phyloP scores from a whole-genome alignment of 2,329 filamentous ascomycete species.

The Cytospora schulzeri region DNA sequence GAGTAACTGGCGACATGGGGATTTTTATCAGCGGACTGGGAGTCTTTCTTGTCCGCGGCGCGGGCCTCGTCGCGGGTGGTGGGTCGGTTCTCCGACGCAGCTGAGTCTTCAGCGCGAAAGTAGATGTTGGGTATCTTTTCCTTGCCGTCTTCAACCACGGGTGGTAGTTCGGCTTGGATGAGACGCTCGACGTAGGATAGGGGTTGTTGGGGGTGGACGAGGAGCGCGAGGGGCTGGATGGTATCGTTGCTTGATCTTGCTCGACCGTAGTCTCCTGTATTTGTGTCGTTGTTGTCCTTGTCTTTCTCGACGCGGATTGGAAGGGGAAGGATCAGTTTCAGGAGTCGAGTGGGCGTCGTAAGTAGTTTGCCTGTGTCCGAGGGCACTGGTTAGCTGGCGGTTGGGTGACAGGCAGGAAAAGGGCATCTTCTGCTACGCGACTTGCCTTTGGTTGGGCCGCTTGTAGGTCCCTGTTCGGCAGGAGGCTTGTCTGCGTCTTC shows the following conservation, averaged over 20 bases:
- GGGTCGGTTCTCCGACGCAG: constrained; percentile 55
- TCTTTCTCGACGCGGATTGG: constrained; percentile 48
- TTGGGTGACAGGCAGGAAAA: background rate
- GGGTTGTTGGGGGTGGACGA: constrained; percentile 88
- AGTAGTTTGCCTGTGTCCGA: constrained; percentile 66
- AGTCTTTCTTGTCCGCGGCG: constrained; percentile 33
- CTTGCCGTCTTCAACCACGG: constrained; percentile 63
- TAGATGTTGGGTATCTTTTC: constrained; percentile 73
- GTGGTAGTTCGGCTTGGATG: constrained; percentile 83
- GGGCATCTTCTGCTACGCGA: background rate
- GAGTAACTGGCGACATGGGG: constrained; percentile 68
- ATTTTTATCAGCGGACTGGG: constrained; percentile 26
- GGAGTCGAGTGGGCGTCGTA: constrained; percentile 76
- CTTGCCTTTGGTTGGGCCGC: constrained; percentile 38
- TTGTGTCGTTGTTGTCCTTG: constrained; percentile 34
- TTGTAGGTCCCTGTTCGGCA: constrained; percentile 33
- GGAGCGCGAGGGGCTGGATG: constrained; percentile 81
- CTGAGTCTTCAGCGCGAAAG: constrained; percentile 78
- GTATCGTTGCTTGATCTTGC: constrained; percentile 40
- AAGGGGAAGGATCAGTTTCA: constrained; percentile 80
- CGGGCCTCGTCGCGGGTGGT: constrained; percentile 38
- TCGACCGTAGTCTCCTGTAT: constrained; percentile 37
- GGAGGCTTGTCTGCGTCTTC: constrained; percentile 54
- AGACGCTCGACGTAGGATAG: constrained; percentile 87
- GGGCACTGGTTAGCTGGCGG: constrained; percentile 7